These are phyloP conservation scores for Melanopsichium pennsylvanicum DNA, from an alignment of 1,284 basidiomycete species.

Conservation along the genomic window DNA sequence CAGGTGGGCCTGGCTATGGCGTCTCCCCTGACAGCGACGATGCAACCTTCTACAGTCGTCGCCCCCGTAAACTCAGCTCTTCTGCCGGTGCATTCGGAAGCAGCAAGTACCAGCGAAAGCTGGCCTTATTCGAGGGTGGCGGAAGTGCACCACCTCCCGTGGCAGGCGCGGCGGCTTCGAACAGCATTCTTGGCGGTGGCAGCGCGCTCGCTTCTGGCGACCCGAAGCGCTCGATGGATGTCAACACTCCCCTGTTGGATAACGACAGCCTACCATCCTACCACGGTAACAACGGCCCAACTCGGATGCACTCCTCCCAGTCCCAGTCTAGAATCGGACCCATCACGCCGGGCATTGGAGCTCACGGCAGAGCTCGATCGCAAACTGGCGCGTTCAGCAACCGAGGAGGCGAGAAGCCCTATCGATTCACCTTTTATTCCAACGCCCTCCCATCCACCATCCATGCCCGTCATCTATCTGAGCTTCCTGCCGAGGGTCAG, in stretches of 20 bases:
- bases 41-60: slow-evolving; percentile 61
- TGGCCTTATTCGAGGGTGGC: slow-evolving; percentile 86
- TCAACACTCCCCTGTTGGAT: slow-evolving; percentile 65
- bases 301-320: slow-evolving; percentile 20
- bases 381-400: slow-evolving; percentile 35
- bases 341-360: slow-evolving; percentile 9
- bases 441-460: slow-evolving; percentile 91
- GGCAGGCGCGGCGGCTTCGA: slow-evolving; percentile 49
- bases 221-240: slow-evolving; percentile 35
- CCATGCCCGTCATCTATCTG: slow-evolving; percentile 88
- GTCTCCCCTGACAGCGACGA: slow-evolving; percentile 60
- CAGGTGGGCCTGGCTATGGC: slow-evolving; percentile 45
- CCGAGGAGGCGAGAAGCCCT: slow-evolving; percentile 74
- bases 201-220: slow-evolving; percentile 10
- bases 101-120: slow-evolving; percentile 75
- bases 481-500: slow-evolving; percentile 92
- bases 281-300: slow-evolving; percentile 52
- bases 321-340: slow-evolving; percentile 21
- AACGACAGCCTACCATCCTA: slow-evolving; percentile 64
- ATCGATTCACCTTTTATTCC: slow-evolving; percentile 98
- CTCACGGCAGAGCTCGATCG: slow-evolving; percentile 19
- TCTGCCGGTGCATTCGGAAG: slow-evolving; percentile 46
- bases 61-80: slow-evolving; percentile 52
- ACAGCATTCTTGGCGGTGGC: slow-evolving; percentile 68
- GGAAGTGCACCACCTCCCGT: slow-evolving; percentile 62